Conservation (phyloP, 306 rosid species). For the Ormosia semicastrata region DNA sequence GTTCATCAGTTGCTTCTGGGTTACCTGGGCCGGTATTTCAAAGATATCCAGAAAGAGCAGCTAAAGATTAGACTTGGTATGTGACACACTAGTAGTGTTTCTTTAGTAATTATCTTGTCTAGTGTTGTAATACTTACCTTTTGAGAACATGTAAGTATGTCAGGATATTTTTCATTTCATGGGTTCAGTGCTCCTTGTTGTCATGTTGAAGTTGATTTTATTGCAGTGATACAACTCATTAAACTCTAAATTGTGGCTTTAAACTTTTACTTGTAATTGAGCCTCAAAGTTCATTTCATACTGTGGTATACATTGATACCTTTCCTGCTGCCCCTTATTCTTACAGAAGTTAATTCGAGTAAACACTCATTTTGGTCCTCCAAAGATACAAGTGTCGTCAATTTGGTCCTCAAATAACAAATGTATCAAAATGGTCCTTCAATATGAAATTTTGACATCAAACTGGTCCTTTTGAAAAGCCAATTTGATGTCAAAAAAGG, state of each 20-base stretch:
- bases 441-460: neutral
- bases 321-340: neutral
- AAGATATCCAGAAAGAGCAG: slow-evolving; percentile 85
- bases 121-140: neutral
- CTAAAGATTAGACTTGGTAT: slow-evolving; percentile 84
- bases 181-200: neutral
- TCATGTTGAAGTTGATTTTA: neutral
- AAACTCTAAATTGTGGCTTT: neutral
- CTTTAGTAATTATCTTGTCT: neutral
- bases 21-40: slow-evolving; percentile 73
- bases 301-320: neutral
- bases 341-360: neutral
- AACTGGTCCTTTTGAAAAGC: neutral
- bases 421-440: neutral
- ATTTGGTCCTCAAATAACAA: neutral
- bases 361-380: neutral
- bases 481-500: neutral
- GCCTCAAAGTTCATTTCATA: neutral
- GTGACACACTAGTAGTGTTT: neutral
- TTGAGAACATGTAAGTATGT: neutral
- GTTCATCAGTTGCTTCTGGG: slow-evolving; percentile 82
- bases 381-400: neutral
- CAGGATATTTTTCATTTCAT: neutral
- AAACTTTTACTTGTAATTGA: neutral
- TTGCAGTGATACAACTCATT: neutral